Evolutionary conservation across 2,329 filamentous ascomycete genomes (phyloP), one percentile per base, ranked within the genome.

Genomic region (Pseudocercospora macadamiae): DNA sequence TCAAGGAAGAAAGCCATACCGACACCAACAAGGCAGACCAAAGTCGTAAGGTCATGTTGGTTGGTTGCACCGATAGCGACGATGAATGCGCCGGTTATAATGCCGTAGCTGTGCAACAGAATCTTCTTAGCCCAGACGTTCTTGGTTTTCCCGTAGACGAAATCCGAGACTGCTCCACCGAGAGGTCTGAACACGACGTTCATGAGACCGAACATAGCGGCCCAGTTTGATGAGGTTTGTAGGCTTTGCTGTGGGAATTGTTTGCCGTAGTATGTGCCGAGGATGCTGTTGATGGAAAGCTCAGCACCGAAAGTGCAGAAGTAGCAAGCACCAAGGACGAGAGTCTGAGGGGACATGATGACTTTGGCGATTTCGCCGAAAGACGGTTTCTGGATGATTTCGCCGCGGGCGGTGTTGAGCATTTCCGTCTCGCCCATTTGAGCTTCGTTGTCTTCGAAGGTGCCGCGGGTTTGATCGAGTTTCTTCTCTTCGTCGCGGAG

Each of bases 1-100:
- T 96, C 91, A 42, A 92, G 76, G 78, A 96, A 96, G 71, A 96
- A 82, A 1, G 89, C 90, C 77, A 92, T 83, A 8, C 90, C 83
- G 1, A 88, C 87, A 1, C 87, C 88, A 7, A 96, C 78, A 4
- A 96, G 84, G 1, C 89, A 90, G 56, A 95, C 86, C 81, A 96
- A 87, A 2, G 84, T 86, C 5, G 81, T 75, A 48, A 87, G 73
- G 21, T 82, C 70, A 23, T 86, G 82, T 0, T 89, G 82, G 72
- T 95, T 78, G 0, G 82, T 71, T n/a, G 85, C 68, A 3, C 87
- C 87, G 63, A 89, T 86, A n/a, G 82, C 79, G 63, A 89, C 76
- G 58, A 83, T 76, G 69, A 89, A 84, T 1, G 76, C 79, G 8
- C 86, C 86, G 55, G 82, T 82, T 51, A 83, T 68, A 51, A 88